Conservation (phyloP, 257 asterid species). For the Solanum sparsipilum region DNA sequence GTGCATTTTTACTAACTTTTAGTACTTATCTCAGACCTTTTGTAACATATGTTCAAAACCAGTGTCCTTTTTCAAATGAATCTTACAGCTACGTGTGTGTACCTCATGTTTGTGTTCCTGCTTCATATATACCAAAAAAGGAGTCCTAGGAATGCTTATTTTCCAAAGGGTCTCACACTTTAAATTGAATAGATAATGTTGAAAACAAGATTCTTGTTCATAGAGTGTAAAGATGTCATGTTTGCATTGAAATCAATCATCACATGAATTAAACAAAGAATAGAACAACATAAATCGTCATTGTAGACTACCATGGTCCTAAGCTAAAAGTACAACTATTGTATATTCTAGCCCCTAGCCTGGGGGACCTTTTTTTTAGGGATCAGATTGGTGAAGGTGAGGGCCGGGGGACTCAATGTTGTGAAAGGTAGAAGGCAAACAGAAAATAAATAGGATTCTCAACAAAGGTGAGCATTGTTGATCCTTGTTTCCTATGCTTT, state of each 20-base stretch:
- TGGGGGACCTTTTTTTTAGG: background rate
- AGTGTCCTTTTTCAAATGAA: background rate
- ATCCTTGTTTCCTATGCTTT: background rate
- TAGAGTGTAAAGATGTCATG: background rate
- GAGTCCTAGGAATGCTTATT: background rate
- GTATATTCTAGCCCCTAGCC: background rate
- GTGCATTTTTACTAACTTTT: background rate
- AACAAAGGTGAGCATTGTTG: background rate
- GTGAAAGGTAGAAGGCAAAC: background rate
- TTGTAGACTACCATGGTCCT: background rate
- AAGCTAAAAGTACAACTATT: background rate
- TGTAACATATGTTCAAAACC: background rate
- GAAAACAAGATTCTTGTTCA: background rate
- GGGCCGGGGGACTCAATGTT: background rate
- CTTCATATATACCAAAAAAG: background rate
- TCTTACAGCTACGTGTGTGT: background rate
- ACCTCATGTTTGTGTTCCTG: background rate
- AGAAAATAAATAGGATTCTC: background rate
- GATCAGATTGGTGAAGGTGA: background rate
- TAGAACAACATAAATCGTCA: background rate
- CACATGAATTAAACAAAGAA: background rate
- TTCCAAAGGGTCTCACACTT: background rate
- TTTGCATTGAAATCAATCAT: background rate
- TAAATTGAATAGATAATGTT: background rate
- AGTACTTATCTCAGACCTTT: background rate